phyloP scores from a whole-genome alignment of 2,329 filamentous ascomycete genomes.

The Venturia asperata region DNA sequence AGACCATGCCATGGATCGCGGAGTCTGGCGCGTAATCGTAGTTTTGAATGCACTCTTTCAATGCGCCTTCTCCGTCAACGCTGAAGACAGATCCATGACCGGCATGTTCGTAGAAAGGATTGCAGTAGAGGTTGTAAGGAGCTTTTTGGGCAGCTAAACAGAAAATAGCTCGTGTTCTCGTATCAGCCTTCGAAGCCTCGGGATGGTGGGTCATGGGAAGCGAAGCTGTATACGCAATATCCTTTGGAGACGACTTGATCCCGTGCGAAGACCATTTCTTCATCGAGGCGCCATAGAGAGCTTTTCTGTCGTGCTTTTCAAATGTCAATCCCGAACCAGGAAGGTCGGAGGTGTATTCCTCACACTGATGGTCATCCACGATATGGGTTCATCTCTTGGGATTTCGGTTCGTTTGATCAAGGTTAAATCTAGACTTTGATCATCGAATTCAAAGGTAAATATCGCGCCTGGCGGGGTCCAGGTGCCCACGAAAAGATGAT shows the following conservation, averaged over 20 bases:
- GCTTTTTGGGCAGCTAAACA: slow-evolving; percentile 70
- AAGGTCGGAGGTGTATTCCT: slow-evolving; percentile 29
- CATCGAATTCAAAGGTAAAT: slow-evolving; percentile 82
- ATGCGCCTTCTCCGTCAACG: slow-evolving; percentile 49
- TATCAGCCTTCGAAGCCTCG: slow-evolving; percentile 58
- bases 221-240: slow-evolving; percentile 68
- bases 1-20: slow-evolving; percentile 77
- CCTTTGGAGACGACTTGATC: slow-evolving; percentile 60
- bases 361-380: slow-evolving; percentile 89
- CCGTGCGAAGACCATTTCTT: slow-evolving; percentile 86
- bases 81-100: slow-evolving; percentile 74
- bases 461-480: slow-evolving; percentile 88
- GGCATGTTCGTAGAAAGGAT: slow-evolving; percentile 82
- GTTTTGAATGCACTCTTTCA: slow-evolving; percentile 61
- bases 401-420: slow-evolving; percentile 76
- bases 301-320: slow-evolving; percentile 66
- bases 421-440: slow-evolving; percentile 65
- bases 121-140: slow-evolving; percentile 78
- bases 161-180: slow-evolving; percentile 85
- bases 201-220: slow-evolving; percentile 69
- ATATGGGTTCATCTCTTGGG: slow-evolving; percentile 76
- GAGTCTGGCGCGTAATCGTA: slow-evolving; percentile 63
- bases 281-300: slow-evolving; percentile 84
- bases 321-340: slow-evolving; percentile 20
- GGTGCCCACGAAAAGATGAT: slow-evolving; percentile 39